phyloP scores from a whole-genome alignment of 176 grass and related monocot genomes.

The Themeda triandra region DNA sequence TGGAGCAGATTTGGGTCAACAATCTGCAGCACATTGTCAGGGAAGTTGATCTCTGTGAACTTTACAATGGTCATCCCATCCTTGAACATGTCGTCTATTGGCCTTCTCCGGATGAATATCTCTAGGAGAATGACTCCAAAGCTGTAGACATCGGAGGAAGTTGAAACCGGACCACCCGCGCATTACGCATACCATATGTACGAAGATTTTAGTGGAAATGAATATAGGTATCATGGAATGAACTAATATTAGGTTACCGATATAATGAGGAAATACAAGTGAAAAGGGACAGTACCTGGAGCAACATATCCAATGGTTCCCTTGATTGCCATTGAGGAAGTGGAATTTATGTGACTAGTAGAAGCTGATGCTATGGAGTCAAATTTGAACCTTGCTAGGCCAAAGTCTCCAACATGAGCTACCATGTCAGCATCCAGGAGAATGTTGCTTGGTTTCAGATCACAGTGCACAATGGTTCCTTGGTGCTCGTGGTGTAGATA shows the following conservation, averaged over 20 bases:
- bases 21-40: too few species aligned
- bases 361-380: not conserved
- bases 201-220: too few species aligned
- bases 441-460: slow-evolving; percentile 36
- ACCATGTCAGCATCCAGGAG: not conserved
- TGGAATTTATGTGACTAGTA: not conserved
- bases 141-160: too few species aligned
- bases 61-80: too few species aligned
- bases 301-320: slow-evolving; percentile 35
- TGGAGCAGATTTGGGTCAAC: too few species aligned
- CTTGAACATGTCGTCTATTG: too few species aligned
- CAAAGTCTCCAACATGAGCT: not conserved
- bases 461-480: slow-evolving; percentile 16
- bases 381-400: slow-evolving; percentile 8
- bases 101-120: too few species aligned
- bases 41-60: too few species aligned
- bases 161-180: not conserved
- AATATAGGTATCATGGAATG: too few species aligned
- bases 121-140: too few species aligned
- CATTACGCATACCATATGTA: not conserved
- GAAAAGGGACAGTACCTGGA: not conserved
- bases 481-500: slow-evolving; percentile 23
- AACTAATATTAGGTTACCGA: too few species aligned
- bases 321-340: not conserved
- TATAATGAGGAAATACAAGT: not conserved